Conservation (phyloP, 1,284 basidiomycete genomes). For the Tremellales sp. region DNA sequence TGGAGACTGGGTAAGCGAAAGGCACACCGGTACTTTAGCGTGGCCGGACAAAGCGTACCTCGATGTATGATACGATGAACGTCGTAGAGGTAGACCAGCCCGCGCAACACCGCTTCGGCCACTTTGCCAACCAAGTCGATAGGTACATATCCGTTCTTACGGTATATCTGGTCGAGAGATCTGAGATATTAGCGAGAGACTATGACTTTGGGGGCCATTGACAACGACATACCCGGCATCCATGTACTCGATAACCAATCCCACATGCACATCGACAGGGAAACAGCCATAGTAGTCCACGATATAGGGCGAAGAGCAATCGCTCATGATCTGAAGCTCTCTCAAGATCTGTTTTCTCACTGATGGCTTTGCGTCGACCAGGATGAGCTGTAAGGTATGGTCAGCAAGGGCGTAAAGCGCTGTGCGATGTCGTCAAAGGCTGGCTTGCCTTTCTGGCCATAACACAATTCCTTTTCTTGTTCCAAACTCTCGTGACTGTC, state of each 20-base stretch:
- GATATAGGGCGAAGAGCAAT: conserved; percentile 89
- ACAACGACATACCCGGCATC: conserved; percentile 58
- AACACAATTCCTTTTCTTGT: conserved; percentile 77
- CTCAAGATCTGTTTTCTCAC: conserved; percentile 97
- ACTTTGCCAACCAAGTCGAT: conserved; percentile 87
- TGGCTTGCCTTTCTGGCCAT: conserved; percentile 89
- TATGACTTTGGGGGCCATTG: neutral
- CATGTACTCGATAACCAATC: conserved; percentile 98
- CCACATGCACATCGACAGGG: conserved; percentile 92
- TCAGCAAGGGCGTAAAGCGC: neutral
- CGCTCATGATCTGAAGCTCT: conserved; percentile 97
- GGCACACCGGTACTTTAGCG: neutral
- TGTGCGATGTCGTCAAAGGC: conserved; percentile 1
- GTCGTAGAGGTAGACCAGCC: conserved; percentile 96
- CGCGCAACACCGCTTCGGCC: conserved; percentile 86
- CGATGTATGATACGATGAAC: conserved; percentile 98
- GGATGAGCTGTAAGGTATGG: conserved; percentile 69
- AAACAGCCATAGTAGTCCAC: conserved; percentile 97
- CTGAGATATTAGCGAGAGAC: conserved; percentile 26
- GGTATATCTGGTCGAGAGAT: conserved; percentile 85
- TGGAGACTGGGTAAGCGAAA: conserved; percentile 38
- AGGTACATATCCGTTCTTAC: conserved; percentile 82
- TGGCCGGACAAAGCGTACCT: conserved; percentile 56
- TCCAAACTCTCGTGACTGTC: conserved; percentile 92
- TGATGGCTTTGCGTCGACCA: conserved; percentile 94